Evolutionary conservation across 1,284 basidiomycete genomes (phyloP).

Genomic region (Caloboletus firmus): DNA sequence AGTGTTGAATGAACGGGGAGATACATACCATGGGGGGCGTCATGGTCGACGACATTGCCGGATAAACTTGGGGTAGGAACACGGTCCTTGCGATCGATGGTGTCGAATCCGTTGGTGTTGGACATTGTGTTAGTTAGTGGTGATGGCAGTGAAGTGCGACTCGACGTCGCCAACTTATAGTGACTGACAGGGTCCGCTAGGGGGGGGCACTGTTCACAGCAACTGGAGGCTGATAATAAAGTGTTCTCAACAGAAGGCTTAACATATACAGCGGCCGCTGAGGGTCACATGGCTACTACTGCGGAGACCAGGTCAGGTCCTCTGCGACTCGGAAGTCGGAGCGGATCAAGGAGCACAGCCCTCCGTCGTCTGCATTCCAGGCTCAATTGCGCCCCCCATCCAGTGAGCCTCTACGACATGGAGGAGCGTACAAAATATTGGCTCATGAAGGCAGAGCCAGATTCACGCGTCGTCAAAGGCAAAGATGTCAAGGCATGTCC

Average conservation of each 20-base stretch:
- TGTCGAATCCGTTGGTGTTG: slow-evolving; percentile 30
- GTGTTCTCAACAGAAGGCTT: neutral
- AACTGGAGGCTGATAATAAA: slow-evolving; percentile 9
- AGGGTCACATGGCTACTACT: neutral
- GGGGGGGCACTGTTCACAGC: neutral
- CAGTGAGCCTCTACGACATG: slow-evolving; percentile 5
- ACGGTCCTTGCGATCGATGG: slow-evolving; percentile 51
- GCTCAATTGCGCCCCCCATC: too few species aligned
- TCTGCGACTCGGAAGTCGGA: too few species aligned
- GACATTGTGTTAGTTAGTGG: slow-evolving; percentile 26
- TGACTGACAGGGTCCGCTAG: neutral
- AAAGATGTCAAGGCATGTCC: slow-evolving; percentile 81
- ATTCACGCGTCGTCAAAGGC: slow-evolving; percentile 84
- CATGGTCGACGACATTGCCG: slow-evolving; percentile 74
- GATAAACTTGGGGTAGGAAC: slow-evolving; percentile 45
- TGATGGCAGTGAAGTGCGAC: neutral
- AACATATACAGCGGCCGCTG: neutral
- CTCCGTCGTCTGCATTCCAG: too few species aligned
- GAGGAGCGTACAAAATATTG: slow-evolving; percentile 47
- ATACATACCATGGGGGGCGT: slow-evolving; percentile 62
- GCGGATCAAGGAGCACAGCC: too few species aligned
- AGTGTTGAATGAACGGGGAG: neutral
- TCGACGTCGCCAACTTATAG: slow-evolving; percentile 18
- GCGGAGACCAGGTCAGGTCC: too few species aligned
- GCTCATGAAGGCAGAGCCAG: slow-evolving; percentile 92